Percentiles rank a stretch among this genome's conserved stretches.
These are phyloP conservation scores for Dothideomycetes sp. DNA, from an alignment of 2,329 filamentous ascomycete species.

Conservation along the genomic window DNA sequence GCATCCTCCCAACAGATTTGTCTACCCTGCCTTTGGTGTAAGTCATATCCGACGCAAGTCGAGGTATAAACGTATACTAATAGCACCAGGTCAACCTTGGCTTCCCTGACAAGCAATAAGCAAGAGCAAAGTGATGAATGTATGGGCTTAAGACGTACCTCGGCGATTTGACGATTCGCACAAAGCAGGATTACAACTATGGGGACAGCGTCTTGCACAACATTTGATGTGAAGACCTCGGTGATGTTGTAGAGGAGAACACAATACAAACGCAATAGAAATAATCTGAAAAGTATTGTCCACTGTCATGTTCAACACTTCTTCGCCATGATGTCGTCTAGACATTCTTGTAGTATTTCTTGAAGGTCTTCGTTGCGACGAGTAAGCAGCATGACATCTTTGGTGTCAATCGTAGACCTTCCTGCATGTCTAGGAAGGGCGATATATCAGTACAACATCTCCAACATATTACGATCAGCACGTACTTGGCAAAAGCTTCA, in stretches of 20 bases:
- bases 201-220: no score
- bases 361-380: conserved; percentile 79
- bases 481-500: conserved; percentile 49
- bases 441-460: background rate
- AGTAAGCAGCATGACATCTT: conserved; percentile 80
- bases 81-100: conserved; percentile 34
- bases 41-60: conserved; percentile 6
- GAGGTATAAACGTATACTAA: background rate
- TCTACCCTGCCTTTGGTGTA: conserved; percentile 38
- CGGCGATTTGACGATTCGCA: no score
- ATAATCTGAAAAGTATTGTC: no score
- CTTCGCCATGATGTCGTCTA: background rate
- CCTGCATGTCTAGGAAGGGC: conserved; percentile 57
- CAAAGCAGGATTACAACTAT: no score
- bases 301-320: background rate
- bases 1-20: conserved; percentile 35
- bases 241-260: no score
- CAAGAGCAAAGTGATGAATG: background rate
- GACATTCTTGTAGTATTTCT: conserved; percentile 52
- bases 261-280: no score
- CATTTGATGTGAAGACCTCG: no score
- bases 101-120: conserved; percentile 35
- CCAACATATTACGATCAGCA: background rate
- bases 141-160: background rate
- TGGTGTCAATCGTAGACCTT: conserved; percentile 65